Evolutionary conservation across 306 rosid genomes (phyloP).

Genomic region (Trichosanthes cucumerina): DNA sequence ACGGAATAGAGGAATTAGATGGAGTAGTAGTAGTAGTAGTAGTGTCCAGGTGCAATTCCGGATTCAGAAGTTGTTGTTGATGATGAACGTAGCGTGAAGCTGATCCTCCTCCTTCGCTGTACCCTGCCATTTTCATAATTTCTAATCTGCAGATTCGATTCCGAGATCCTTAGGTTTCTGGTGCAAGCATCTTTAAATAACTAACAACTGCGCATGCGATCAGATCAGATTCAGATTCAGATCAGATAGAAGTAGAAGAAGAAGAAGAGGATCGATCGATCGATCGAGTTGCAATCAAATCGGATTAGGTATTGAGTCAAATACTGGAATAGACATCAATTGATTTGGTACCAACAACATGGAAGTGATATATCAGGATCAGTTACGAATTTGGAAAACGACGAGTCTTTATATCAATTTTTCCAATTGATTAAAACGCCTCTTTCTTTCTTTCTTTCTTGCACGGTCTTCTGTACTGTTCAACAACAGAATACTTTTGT

Average conservation of each 20-base stretch:
- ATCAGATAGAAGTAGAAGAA: too few species aligned
- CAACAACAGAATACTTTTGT: background rate
- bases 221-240: too few species aligned
- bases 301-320: background rate
- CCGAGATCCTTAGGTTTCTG: too few species aligned
- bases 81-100: conserved; percentile 9
- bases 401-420: background rate
- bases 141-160: background rate
- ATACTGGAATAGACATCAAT: background rate
- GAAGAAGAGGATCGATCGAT: too few species aligned
- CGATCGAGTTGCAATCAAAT: too few species aligned
- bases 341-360: background rate
- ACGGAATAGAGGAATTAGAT: background rate
- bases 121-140: conserved; percentile 25
- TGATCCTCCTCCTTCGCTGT: conserved; percentile 11
- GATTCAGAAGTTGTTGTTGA: conserved; percentile 8
- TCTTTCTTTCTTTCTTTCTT: too few species aligned
- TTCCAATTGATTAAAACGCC: too few species aligned
- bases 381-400: background rate
- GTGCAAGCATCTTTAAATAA: too few species aligned
- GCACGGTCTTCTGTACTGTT: background rate
- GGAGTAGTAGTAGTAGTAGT: background rate
- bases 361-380: background rate
- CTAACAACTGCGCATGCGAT: too few species aligned
- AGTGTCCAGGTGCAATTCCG: conserved; percentile 18